Evolutionary conservation across 2,329 filamentous ascomycete genomes (phyloP), one percentile per base, ranked within the genome.

Genomic region (Cladophialophora yegresii): DNA sequence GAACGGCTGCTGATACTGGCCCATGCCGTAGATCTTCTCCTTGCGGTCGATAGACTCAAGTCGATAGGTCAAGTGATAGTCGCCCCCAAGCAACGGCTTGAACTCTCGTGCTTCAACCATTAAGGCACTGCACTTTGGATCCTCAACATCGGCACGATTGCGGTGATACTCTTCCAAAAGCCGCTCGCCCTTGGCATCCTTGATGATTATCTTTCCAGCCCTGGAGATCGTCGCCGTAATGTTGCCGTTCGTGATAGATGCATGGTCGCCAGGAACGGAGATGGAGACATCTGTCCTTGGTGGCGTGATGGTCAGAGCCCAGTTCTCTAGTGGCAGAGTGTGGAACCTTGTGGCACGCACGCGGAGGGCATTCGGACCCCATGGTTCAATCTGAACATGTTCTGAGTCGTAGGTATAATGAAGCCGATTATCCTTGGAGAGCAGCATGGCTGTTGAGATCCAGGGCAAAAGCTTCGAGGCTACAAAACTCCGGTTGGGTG

Each of bases 21-120:
- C 87, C 86, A 89, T 89, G 22, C 87, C 87, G 70, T 81, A 89
- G n/a, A 89, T 83, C 71, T 82, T 84, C 72, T 89, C 87, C 20
- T 82, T 76, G 0, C 76, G 74, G 59, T 82, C 73, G 58, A 84
- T 71, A 1, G 82, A 83, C 72, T 89, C 86, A 59, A 89, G 81
- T 0, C 87, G 79, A 68, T 82, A 77, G 0, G 84, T 87, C 8
- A 88, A 75, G 58, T 85, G 81, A 70, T 84, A 87, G 47, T 80
- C 79, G 0, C 78, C 75, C 5, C 84, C 84, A 0, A 79, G 74
- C 2, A 82, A 79, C 0, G 84, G 81, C 58, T 80, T 80, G 71
- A 87, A 84, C 71, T 88, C 85, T 20, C 86, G 82, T 1, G 84
- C 83, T 64, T 85, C 78, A 20, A 88, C 75, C 8, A 81, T 76